phyloP scores from a whole-genome alignment of 169 alveolate genomes.

The Prorocentrum cordatum region DNA sequence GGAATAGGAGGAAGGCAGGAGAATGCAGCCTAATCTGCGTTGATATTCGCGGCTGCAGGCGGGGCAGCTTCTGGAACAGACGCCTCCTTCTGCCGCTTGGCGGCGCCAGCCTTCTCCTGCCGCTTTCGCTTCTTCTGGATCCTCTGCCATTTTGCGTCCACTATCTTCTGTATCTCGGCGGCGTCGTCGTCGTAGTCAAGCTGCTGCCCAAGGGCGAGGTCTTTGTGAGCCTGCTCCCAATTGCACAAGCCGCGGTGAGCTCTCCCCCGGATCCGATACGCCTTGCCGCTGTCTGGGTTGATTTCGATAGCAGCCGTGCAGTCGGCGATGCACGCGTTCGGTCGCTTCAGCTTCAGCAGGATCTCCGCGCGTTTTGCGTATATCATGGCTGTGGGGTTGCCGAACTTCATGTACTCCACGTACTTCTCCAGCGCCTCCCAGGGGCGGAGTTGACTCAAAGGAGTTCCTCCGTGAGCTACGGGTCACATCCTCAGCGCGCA shows the following conservation, averaged over 20 bases:
- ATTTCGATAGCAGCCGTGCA: conserved; percentile 71
- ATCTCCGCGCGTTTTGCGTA: conserved; percentile 73
- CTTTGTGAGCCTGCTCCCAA: conserved; percentile 73
- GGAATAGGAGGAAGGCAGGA: too few relatives aligned
- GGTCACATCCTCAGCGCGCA: too few relatives aligned
- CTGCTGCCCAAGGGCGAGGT: conserved; percentile 72
- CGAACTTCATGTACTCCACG: conserved; percentile 68
- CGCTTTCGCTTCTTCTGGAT: too few relatives aligned
- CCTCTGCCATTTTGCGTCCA: conserved; percentile 72
- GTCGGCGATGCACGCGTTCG: conserved; percentile 73
- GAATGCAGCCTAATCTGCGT: too few relatives aligned
- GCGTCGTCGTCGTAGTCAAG: conserved; percentile 72
- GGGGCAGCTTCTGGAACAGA: too few relatives aligned
- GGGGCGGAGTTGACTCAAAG: too few relatives aligned
- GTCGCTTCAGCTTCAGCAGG: conserved; percentile 70
- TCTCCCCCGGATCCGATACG: conserved; percentile 68
- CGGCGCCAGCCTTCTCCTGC: too few relatives aligned
- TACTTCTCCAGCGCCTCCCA: too few relatives aligned
- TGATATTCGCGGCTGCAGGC: too few relatives aligned
- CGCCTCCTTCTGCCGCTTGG: too few relatives aligned
- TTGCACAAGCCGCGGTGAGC: conserved; percentile 68
- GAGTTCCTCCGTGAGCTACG: too few relatives aligned
- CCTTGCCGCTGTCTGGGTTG: conserved; percentile 72
- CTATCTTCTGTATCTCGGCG: conserved; percentile 73
- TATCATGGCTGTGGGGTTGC: conserved; percentile 74